Evolutionary conservation across 78 protist species (phyloP), one percentile per base, ranked within the genome.

Genomic region (Tieghemostelium lacteum): DNA sequence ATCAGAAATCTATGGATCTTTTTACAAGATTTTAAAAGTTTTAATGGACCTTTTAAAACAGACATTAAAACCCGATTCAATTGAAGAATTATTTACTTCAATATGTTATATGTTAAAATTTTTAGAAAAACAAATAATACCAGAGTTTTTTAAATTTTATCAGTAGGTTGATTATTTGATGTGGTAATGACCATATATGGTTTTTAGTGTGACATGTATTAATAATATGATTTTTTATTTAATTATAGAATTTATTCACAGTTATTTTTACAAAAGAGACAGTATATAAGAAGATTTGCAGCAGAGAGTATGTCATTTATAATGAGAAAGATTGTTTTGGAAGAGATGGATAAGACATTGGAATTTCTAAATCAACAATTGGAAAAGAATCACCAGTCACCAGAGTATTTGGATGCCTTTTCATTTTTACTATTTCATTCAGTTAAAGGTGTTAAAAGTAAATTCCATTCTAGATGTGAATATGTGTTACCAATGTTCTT

Each of bases 251-350:
- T 83, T 37, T 83, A 83, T 45, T 55, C 91, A 57, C 73, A 83
- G 16, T 83, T 83, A 57, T 83, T 83, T 69, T 52, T 19, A 67
- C 91, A 70, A 57, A 83, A 52, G 33, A 69, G 61, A 69, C 52
- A 58, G 58, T 83, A 69, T 69, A 66, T 83, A 69, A 83, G 91
- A 69, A 83, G 75, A 26, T 83, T 83, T 69, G 91, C 91, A 45
- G 91, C 91, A 29, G 91, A 83, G 66, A 45, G 80, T 34, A 39
- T 83, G 24, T 76, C 91, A 66, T 83, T 39, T 28, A 39, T 83
- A 3, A 22, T 83, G 19, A 66, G 91, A 83, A 83, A 83, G 78
- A 70, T 83, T 49, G 28, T 39, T 16, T 66, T 60, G n/a, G 91
- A 83, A 42, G 34, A 69, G 1, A 22, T 69, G n/a, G 66, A 70